Conservation (phyloP, 495 filamentous ascomycete genomes). For the Aspergillus diversus region DNA sequence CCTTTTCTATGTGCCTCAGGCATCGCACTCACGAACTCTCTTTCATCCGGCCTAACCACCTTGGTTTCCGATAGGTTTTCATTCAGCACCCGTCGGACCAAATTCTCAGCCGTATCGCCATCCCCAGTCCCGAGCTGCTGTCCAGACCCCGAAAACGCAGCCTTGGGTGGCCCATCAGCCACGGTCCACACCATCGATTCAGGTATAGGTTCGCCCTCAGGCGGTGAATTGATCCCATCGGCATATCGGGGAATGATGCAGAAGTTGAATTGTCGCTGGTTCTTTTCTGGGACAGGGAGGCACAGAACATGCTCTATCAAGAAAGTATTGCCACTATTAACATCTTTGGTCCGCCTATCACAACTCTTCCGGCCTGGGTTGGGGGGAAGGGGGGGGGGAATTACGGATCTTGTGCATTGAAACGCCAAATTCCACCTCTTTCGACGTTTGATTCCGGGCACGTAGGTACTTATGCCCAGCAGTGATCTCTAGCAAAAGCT, state of each 20-base stretch:
- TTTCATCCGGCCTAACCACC: slow-evolving; percentile 70
- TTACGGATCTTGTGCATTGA: slow-evolving; percentile 75
- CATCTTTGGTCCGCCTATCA: not conserved
- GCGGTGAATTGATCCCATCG: slow-evolving; percentile 56
- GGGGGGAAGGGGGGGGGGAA: slow-evolving; percentile 38
- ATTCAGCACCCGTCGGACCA: slow-evolving; percentile 67
- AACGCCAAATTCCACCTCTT: slow-evolving; percentile 69
- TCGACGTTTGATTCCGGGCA: slow-evolving; percentile 65
- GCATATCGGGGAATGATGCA: slow-evolving; percentile 72
- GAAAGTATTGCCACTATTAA: slow-evolving; percentile 16
- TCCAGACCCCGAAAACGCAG: slow-evolving; percentile 43
- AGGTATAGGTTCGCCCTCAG: slow-evolving; percentile 37
- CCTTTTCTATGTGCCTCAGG: slow-evolving; percentile 84
- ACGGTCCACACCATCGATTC: slow-evolving; percentile 89
- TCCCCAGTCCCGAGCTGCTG: slow-evolving; percentile 47
- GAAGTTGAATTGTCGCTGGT: slow-evolving; percentile 86
- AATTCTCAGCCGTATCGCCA: slow-evolving; percentile 63
- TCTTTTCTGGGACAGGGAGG: slow-evolving; percentile 90
- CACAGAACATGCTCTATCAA: slow-evolving; percentile 70
- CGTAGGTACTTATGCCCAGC: slow-evolving; percentile 63
- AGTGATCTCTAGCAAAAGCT: slow-evolving; percentile 76
- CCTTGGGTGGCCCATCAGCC: slow-evolving; percentile 69
- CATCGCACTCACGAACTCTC: slow-evolving; percentile 76
- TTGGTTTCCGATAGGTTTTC: slow-evolving; percentile 57
- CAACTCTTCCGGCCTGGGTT: not conserved